Base-by-base conservation (phyloP, 164 flowering plant genomes). In the Warburgia ugandensis region DNA sequence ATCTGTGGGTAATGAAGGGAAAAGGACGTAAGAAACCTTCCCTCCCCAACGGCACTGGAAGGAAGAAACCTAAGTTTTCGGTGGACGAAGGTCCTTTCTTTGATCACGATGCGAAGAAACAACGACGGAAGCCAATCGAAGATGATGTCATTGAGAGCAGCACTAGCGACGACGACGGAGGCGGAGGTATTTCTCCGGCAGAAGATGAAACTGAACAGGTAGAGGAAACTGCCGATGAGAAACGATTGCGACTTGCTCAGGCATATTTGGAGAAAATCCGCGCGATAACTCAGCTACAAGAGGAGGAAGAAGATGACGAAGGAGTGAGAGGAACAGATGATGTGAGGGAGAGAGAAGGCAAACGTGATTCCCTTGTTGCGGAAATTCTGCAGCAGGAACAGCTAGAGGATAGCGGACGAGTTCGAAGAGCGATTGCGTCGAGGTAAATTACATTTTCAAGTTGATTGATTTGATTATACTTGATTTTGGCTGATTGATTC, bases 351-450 rank as follows among this genome's bases (percentile, higher is more conserved):
- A 70, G 51, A n/a, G n/a, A n/a, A n/a, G n/a, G n/a, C n/a, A n/a
- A n/a, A 7, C 80, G 78, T 4, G 84, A 85, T 63, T 69, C 79
- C 1, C 61, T 62, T 16, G 78, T 82, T 27, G 83, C 83, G 0
- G 55, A 71, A 65, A 58, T 67, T 46, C 59, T 92, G 68, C 77
- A 72, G 63, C 76, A 77, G 63, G 75, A 86, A 57, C 96, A 92
- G 73, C 75, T 86, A 1, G 89, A 81, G 51, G 85, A 77, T 26
- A 85, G 85, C 38, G 97, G 97, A 2, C 72, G 97, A 4, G 64
- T 71, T 29, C 68, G 89, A 19, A 68, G 83, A 68, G 41, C 59
- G 33, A 65, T 92, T 62, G 94, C 97, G 9, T 76, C 88, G 2
- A 83, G 86, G 96, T 82, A 61, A 11, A 20, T 2, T 37, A 37